A percentile compares a stretch with the other conserved stretches of the same genome.
Conservation (phyloP, 2,329 filamentous ascomycete genomes). For the Cordyceps fumosorosea region DNA sequence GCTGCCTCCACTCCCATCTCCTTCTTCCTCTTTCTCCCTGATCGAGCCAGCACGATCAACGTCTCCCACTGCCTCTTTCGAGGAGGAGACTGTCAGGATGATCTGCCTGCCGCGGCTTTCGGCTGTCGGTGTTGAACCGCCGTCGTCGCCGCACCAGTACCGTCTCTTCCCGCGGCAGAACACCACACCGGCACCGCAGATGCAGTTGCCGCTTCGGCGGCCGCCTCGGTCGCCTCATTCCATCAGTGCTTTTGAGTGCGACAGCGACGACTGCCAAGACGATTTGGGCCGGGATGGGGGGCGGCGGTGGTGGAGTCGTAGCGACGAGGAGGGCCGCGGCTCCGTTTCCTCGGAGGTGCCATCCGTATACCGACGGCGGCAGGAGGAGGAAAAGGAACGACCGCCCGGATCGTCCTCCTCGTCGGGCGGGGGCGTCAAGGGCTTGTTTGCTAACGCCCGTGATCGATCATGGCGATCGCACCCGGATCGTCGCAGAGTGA, state of each 20-base stretch:
- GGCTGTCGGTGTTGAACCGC: neutral
- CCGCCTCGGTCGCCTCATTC: neutral
- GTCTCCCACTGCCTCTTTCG: neutral
- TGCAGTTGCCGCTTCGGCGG: neutral
- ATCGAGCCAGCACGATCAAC: neutral
- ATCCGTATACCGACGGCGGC: constrained; percentile 12
- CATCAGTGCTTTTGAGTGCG: constrained; percentile 26
- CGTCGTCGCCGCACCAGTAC: neutral
- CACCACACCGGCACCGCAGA: neutral
- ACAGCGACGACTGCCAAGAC: constrained; percentile 23
- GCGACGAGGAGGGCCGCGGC: constrained; percentile 12
- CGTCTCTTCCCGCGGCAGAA: neutral
- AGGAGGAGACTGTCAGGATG: neutral
- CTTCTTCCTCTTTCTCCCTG: neutral
- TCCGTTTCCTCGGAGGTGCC: constrained; percentile 12
- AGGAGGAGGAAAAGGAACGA: constrained; percentile 11
- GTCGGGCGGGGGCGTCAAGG: constrained; percentile 20
- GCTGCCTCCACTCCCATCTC: constrained; percentile 1
- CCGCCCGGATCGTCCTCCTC: neutral
- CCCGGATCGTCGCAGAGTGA: constrained; percentile 28
- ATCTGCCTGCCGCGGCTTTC: neutral
- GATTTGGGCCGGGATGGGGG: neutral
- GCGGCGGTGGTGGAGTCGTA: constrained; percentile 19
- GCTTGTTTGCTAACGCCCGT: constrained; percentile 20
- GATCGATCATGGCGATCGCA: constrained; percentile 19